A percentile compares a stretch with the other conserved stretches of the same genome.
Evolutionary conservation across 2,329 filamentous ascomycete genomes (phyloP).

Genomic region (Leptographium radiaticola): DNA sequence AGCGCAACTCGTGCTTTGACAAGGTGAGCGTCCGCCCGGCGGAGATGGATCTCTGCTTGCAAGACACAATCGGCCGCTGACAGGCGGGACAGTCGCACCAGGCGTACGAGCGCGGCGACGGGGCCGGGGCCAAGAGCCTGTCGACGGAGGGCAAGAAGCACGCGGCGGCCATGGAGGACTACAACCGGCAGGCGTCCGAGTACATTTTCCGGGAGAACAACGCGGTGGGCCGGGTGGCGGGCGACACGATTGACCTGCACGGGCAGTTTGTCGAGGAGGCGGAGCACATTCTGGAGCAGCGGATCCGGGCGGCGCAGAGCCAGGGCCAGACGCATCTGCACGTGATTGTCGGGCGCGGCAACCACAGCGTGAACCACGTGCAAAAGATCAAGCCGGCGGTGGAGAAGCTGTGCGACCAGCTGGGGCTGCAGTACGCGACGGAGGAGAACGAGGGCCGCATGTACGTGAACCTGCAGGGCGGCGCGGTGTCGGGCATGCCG

Average conservation of each 20-base stretch:
- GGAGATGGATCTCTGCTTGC: too few species aligned
- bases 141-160: conserved; percentile 78
- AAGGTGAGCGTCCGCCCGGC: conserved; percentile 32
- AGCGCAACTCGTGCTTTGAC: conserved; percentile 67
- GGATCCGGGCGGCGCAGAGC: conserved; percentile 65
- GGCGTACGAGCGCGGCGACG: conserved; percentile 75
- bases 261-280: conserved; percentile 93
- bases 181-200: conserved; percentile 83
- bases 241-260: conserved; percentile 86
- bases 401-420: conserved; percentile 70
- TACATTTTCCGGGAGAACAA: conserved; percentile 97
- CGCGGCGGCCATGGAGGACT: conserved; percentile 70
- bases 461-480: conserved; percentile 74
- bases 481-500: conserved; percentile 33
- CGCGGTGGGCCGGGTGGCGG: conserved; percentile 55
- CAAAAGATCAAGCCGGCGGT: conserved; percentile 95
- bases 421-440: conserved; percentile 70
- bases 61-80: too few species aligned
- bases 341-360: conserved; percentile 92
- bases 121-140: conserved; percentile 68
- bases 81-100: conserved; percentile 45
- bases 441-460: conserved; percentile 86
- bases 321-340: conserved; percentile 73
- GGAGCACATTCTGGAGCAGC: conserved; percentile 74
- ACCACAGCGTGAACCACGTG: conserved; percentile 68